Evolutionary conservation across 1,139 yeast species (phyloP), one percentile per base, ranked within the genome.

Genomic region (Magnusiomyces sp.): DNA sequence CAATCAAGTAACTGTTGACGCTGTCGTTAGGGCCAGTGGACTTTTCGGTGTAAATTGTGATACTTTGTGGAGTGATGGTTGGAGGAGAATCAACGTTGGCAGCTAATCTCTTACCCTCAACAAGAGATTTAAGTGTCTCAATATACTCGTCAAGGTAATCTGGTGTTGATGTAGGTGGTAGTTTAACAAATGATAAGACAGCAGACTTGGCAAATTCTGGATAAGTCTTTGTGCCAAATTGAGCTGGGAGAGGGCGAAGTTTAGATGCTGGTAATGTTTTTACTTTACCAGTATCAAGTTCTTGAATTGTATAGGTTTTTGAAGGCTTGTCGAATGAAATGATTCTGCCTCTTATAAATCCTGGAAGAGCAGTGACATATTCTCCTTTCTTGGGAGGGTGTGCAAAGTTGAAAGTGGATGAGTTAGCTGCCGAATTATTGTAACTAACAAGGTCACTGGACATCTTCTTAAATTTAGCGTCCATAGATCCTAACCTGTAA

Each of bases 231-330:
- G 67, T 52, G 5, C 71, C 67, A 60, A 77, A 81, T 57, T 75
- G 75, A 29, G 73, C 54, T 13, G 90, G 86, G 52, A 84, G 72
- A 1, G 71, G 69, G 56, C 83, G 70, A 55, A 85, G 68, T 16
- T 77, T 65, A 5, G 71, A 56, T 47, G 72, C 61, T 14, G 77
- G 59, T 27, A 80, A 79, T 46, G 65, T 63, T 57, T 79, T 83
- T 43, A 71, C 61, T 49, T 78, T 77, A 46, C 92, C 92, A 56
- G 78, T 79, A 63, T 84, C 94, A 52, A 83, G 65, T 56, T 81
- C 82, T 58, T 75, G 74, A 20, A 83, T 81, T 46, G 75, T 74
- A 57, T 68, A 79, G 53, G 69, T 69, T 51, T 68, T 67, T 32
- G 74, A 61, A 7, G 73, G 58, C 56, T 74, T 74, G 57, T 83